phyloP scores from a whole-genome alignment of 805 yeast species.

The Pichia ethanolica region DNA sequence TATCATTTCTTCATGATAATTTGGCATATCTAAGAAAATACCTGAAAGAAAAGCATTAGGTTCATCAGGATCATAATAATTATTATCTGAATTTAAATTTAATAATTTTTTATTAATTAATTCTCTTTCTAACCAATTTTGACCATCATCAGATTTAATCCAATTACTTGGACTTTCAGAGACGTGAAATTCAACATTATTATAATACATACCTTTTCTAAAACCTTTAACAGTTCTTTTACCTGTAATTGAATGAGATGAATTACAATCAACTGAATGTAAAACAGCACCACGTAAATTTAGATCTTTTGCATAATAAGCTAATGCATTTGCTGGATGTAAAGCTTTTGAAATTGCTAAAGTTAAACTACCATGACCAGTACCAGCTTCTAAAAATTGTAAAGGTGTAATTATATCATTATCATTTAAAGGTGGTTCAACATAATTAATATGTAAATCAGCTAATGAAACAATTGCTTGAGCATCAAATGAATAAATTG shows the following conservation, averaged over 20 bases:
- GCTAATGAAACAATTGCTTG: slow-evolving; percentile 38
- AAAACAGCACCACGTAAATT: slow-evolving; percentile 36
- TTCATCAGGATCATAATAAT: slow-evolving; percentile 15
- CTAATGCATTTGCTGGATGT: slow-evolving; percentile 38
- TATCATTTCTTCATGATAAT: slow-evolving; percentile 29
- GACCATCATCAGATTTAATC: slow-evolving; percentile 24
- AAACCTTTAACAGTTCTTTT: slow-evolving; percentile 32
- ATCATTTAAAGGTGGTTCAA: slow-evolving; percentile 6
- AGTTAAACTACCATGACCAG: slow-evolving; percentile 47
- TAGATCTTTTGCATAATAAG: slow-evolving; percentile 8
- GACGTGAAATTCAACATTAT: slow-evolving; percentile 40
- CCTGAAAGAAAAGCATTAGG: slow-evolving; percentile 32
- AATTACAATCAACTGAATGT: slow-evolving; percentile 37
- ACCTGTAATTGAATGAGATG: slow-evolving; percentile 36
- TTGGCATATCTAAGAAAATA: slow-evolving; percentile 42
- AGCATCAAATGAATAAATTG: slow-evolving; percentile 45
- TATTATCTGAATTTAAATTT: not conserved
- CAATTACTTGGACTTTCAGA: slow-evolving; percentile 35
- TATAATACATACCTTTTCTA: slow-evolving; percentile 34
- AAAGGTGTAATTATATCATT: slow-evolving; percentile 21
- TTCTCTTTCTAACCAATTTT: slow-evolving; percentile 17
- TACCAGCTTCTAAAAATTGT: slow-evolving; percentile 45
- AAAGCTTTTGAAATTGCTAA: slow-evolving; percentile 35
- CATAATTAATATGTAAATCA: slow-evolving; percentile 35
- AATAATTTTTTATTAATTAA: slow-evolving; percentile 9